Conservation (phyloP, 1,284 basidiomycete genomes). For the Ustilago cynodontis region DNA sequence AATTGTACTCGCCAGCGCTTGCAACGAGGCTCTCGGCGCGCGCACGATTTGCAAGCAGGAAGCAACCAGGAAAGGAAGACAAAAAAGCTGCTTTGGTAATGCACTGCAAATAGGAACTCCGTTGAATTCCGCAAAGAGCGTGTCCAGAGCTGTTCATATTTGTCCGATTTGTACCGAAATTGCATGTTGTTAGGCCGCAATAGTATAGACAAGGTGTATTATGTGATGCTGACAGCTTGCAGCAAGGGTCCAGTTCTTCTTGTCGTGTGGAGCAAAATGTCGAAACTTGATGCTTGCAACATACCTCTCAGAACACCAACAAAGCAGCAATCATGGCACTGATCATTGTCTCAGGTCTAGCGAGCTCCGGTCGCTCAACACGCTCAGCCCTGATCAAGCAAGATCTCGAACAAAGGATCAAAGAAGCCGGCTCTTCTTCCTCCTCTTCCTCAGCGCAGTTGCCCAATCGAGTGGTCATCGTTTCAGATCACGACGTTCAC, state of each 20-base stretch:
- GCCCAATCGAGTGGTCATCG: conserved; percentile 73
- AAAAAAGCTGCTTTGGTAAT: conserved; percentile 30
- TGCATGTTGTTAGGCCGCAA: neutral
- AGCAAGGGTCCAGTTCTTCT: conserved; percentile 17
- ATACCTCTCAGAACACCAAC: neutral
- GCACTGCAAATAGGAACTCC: conserved; percentile 15
- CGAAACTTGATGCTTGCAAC: neutral
- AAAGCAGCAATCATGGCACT: conserved; percentile 80
- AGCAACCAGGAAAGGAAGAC: neutral
- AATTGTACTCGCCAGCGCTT: neutral
- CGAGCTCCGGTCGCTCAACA: conserved; percentile 86
- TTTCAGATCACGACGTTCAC: conserved; percentile 83
- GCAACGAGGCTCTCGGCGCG: neutral
- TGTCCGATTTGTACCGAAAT: conserved; percentile 31
- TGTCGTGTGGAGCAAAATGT: conserved; percentile 12
- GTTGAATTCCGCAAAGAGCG: conserved; percentile 34
- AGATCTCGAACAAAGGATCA: conserved; percentile 76
- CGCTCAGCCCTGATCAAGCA: conserved; percentile 78
- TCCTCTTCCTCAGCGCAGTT: conserved; percentile 73
- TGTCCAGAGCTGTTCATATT: neutral
- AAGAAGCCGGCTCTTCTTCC: conserved; percentile 72
- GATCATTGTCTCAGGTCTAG: conserved; percentile 90
- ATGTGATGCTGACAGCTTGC: conserved; percentile 9
- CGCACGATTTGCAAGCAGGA: neutral
- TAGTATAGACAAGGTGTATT: neutral